Conservation (phyloP, 2,329 filamentous ascomycete species). For the Juglanconis juglandina region DNA sequence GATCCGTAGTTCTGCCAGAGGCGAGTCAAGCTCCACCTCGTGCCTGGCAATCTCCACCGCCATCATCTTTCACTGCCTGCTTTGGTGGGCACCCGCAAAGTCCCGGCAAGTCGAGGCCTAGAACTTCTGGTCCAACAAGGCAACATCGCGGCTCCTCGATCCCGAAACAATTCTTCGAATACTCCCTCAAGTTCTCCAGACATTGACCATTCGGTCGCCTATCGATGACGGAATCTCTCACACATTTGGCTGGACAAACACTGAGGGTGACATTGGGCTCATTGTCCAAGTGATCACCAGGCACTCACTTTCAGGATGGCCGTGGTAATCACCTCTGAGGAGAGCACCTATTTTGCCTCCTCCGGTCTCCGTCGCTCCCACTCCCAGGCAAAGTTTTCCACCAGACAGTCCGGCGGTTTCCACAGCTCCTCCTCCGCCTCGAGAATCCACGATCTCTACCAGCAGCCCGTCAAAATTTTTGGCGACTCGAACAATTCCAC, state of each 20-base stretch:
- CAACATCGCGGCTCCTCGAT: neutral
- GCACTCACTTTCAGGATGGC: slow-evolving; percentile 41
- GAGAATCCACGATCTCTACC: slow-evolving; percentile 45
- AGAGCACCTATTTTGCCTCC: slow-evolving; percentile 54
- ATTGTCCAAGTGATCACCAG: slow-evolving; percentile 22
- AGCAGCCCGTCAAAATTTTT: slow-evolving; percentile 38
- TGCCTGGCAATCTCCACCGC: slow-evolving; percentile 9
- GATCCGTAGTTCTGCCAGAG: neutral
- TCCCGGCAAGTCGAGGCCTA: neutral
- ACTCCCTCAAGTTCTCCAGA: neutral
- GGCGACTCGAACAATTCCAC: slow-evolving; percentile 51
- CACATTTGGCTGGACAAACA: slow-evolving; percentile 16
- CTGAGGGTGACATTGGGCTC: slow-evolving; percentile 27
- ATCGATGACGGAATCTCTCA: slow-evolving; percentile 23
- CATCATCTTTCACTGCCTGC: slow-evolving; percentile 8
- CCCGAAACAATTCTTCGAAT: neutral
- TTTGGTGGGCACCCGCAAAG: slow-evolving; percentile 6
- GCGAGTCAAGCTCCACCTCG: slow-evolving; percentile 10
- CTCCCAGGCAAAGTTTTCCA: slow-evolving; percentile 55
- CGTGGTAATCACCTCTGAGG: slow-evolving; percentile 55
- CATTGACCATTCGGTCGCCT: slow-evolving; percentile 9
- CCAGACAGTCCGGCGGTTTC: slow-evolving; percentile 37
- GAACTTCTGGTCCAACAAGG: neutral
- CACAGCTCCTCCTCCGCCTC: slow-evolving; percentile 44
- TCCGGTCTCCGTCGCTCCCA: slow-evolving; percentile 56